Base-by-base conservation (phyloP, 768 basidiomycete species). In the Boletus reticulatus region DNA sequence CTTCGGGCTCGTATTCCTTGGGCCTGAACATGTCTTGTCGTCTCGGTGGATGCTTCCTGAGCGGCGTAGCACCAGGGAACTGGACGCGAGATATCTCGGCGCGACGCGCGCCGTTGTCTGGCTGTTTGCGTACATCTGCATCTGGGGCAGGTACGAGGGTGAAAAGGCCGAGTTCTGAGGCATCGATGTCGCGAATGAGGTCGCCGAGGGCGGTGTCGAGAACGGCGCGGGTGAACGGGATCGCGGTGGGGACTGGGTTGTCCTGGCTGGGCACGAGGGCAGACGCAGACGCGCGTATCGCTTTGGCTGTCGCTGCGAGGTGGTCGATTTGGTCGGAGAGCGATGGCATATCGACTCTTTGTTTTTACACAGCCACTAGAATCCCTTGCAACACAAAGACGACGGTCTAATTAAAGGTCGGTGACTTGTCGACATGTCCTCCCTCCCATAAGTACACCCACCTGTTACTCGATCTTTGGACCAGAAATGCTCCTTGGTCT, bases 161-260 rank as follows among this genome's bases (percentile, higher is more conserved):
- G 72, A 92, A 91, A 24, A 92, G 82, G 37, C 89, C 89, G 27
- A 90, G 78, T 65, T 92, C 90, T 6, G 89, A 83, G 10, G 85
- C 76, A 60, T 92, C 89, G 57, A 86, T 77, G 63, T 92, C 90
- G 63, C 90, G 88, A 57, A 91, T 89, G 57, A 92, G 82, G 63
- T 91, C 86, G 42, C 85, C 85, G 10, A 92, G 79, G 48, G 79
- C 72, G 0, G 83, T 78, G 19, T 77, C 60, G 24, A 92, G 82
- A 10, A 90, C 80, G 4, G 90, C 88, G 50, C 68, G 73, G 6
- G 87, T 82, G 65, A 91, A 92, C 3, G 81, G 69, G 12, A 59
- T 59, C 4, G 55, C 51, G 17, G 43, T 24, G 4, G 63, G 56
- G 6, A 47, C 29, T 4, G 22, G 36, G 27, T 60, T 62, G 45